These are phyloP conservation scores for Marsdenia floribunda DNA, from an alignment of 257 asterid species.

Conservation along the genomic window DNA sequence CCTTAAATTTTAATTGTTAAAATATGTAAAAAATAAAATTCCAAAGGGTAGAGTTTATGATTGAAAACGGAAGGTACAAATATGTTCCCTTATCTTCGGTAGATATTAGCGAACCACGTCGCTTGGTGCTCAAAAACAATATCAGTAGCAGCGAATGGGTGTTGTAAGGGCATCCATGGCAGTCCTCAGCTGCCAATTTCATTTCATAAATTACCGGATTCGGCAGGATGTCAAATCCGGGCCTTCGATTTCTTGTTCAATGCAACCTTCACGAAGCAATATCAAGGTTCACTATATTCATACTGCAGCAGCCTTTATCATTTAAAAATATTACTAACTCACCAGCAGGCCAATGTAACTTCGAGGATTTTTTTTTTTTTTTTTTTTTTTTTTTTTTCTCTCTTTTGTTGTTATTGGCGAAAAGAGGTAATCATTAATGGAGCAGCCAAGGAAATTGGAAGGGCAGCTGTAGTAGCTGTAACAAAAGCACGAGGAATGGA, in stretches of 20 bases:
- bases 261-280: conserved; percentile 52
- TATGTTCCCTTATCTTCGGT: conserved; percentile 21
- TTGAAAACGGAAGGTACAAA: conserved; percentile 6
- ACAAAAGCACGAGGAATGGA: conserved; percentile 90
- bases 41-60: no score
- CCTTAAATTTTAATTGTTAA: no score
- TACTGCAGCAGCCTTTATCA: neutral
- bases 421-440: conserved; percentile 76
- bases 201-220: conserved; percentile 19
- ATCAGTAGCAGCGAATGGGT: neutral
- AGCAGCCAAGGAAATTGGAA: conserved; percentile 84
- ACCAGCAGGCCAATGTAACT: neutral
- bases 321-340: no score
- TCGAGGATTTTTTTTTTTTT: neutral
- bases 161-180: conserved; percentile 29
- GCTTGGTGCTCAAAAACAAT: neutral
- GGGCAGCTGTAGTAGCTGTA: conserved; percentile 84
- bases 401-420: neutral
- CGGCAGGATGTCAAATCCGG: conserved; percentile 7
- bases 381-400: neutral
- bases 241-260: conserved; percentile 40
- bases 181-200: conserved; percentile 49
- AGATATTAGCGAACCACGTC: neutral
- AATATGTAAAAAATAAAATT: no score
- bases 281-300: conserved; percentile 42